Evolutionary conservation across 306 rosid species (phyloP).

Genomic region (Vigna unguiculata): DNA sequence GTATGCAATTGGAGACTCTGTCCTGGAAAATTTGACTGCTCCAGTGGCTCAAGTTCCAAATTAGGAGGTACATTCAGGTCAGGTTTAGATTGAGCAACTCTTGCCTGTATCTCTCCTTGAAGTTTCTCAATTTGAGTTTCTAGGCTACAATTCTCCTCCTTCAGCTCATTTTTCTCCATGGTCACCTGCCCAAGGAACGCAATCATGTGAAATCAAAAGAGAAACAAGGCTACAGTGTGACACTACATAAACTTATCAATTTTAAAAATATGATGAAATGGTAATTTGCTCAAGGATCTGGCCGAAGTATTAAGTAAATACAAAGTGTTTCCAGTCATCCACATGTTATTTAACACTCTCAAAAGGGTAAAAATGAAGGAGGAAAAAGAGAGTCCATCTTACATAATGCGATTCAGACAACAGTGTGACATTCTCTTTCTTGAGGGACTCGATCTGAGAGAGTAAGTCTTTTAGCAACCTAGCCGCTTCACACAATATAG

Average conservation of each 20-base stretch:
- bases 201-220: slow-evolving; percentile 1
- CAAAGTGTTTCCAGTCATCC: slow-evolving; percentile 30
- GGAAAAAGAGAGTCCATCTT: slow-evolving; percentile 42
- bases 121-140: slow-evolving; percentile 75
- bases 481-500: slow-evolving; percentile 64
- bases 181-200: slow-evolving; percentile 62
- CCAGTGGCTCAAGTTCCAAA: slow-evolving; percentile 45
- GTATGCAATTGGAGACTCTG: slow-evolving; percentile 54
- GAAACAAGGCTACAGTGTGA: slow-evolving; percentile 9
- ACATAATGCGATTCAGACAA: slow-evolving; percentile 82
- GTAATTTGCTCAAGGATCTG: slow-evolving; percentile 27
- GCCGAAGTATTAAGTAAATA: slow-evolving; percentile 22
- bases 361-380: slow-evolving; percentile 5
- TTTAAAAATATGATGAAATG: slow-evolving; percentile 28
- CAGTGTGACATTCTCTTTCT: slow-evolving; percentile 65
- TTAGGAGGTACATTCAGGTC: slow-evolving; percentile 71
- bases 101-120: slow-evolving; percentile 67
- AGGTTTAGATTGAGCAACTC: slow-evolving; percentile 69
- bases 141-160: slow-evolving; percentile 75
- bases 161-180: slow-evolving; percentile 76
- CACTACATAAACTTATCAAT: neutral
- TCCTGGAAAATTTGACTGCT: slow-evolving; percentile 53
- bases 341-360: slow-evolving; percentile 22
- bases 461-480: slow-evolving; percentile 72
- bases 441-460: slow-evolving; percentile 70